Evolutionary conservation across 202 grass and related monocot genomes (phyloP).

Genomic region (Cymbopogon flexuosus): DNA sequence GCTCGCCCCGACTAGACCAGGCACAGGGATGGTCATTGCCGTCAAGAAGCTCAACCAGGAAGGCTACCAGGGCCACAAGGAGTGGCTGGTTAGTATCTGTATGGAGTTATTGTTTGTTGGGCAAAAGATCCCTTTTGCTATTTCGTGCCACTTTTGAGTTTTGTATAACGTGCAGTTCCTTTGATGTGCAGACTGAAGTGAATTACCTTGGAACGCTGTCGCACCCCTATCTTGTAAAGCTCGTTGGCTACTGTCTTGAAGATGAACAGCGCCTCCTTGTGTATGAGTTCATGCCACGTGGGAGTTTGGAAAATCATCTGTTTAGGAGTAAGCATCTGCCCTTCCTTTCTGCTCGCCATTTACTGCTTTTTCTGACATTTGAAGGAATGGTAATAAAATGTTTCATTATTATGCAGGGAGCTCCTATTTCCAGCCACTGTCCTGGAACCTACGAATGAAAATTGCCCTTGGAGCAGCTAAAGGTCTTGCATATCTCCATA

Average conservation of each 20-base stretch:
- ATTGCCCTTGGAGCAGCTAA: constrained; percentile 85
- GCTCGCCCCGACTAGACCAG: constrained; percentile 49
- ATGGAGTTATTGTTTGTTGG: neutral
- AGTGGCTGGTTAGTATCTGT: constrained; percentile 70
- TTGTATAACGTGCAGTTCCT: neutral
- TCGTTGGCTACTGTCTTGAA: constrained; percentile 84
- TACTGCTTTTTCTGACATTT: neutral
- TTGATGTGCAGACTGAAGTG: constrained; percentile 60
- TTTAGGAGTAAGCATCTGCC: constrained; percentile 63
- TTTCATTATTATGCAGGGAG: constrained; percentile 45
- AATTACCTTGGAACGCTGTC: constrained; percentile 81
- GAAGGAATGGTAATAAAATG: constrained; percentile 20
- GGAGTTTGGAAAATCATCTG: constrained; percentile 92
- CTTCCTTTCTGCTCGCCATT: neutral
- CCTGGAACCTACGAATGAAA: constrained; percentile 91
- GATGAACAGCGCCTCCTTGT: constrained; percentile 91
- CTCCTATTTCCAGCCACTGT: constrained; percentile 70
- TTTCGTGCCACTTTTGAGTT: neutral
- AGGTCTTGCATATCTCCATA: constrained; percentile 93
- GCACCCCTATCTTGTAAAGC: constrained; percentile 66
- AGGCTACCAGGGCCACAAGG: constrained; percentile 71
- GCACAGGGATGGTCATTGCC: constrained; percentile 82
- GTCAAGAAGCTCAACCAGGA: constrained; percentile 92
- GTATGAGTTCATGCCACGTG: constrained; percentile 89
- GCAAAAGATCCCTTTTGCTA: neutral